Base-by-base conservation (phyloP, 2,329 filamentous ascomycete species). In the Orbilia brochopaga region DNA sequence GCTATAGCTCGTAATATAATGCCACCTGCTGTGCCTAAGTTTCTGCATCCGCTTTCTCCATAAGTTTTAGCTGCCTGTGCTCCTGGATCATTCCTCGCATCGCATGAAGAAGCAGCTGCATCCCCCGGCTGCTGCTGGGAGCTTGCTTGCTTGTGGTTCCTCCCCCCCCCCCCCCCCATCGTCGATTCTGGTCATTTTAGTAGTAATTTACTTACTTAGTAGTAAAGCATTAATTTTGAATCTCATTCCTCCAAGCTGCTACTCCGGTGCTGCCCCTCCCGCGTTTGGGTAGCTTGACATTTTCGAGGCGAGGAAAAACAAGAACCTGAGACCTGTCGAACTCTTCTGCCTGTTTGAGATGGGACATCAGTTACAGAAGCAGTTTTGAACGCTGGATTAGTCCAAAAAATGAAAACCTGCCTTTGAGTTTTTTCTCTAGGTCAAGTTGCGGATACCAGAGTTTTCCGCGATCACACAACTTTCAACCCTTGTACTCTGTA, bases 281-380 rank as follows among this genome's bases (percentile, higher is more conserved):
- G 66, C 32, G 58, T 70, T 61, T 53, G 59, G 67, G 67, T 72
- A 72, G 67, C 44, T 56, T 24, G 48, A 44, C 59, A 60, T 48
- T 10, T 8, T 19, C 44, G 19, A 23, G 19, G 19, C 8, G n/a
- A 48, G 19, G 8, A 21, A 48, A 32, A 53, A 42, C 60, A 65
- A 61, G 48, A 70, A 65, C 32, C 60, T 72, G 67, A 72, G 67
- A 72, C 67, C 40, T 4, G 57, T 65, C 35, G 44, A 57, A 65
- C 60, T 56, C 54, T 53, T 72, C 67, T 72, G 60, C 60, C 67
- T 72, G 67, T 65, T 72, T 72, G 67, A 72, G 67, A 60, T 64
- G 63, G 59, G 61, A 59, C 59, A 42, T 60, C 66, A 59, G 66
- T 70, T 60, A 65, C 59, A 72, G 60, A 56, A 35, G 51, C 23